phyloP scores from a whole-genome alignment of 1,284 basidiomycete species.

The Sutorius eximius region DNA sequence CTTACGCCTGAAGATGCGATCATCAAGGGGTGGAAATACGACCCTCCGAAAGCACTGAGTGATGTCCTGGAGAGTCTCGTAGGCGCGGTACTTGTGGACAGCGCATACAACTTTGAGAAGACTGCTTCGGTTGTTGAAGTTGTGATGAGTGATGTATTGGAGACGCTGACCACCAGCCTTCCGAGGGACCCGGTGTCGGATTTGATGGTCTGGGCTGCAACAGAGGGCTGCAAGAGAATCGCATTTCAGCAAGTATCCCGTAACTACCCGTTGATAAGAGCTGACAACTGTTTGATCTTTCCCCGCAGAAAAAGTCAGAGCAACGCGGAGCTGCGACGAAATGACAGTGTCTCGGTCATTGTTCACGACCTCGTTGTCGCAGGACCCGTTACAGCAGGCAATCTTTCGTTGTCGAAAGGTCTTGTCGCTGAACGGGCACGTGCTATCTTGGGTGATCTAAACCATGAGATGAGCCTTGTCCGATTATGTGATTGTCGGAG shows the following conservation, averaged over 20 bases:
- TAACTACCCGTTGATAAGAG: background rate
- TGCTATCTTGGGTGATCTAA: slow-evolving; percentile 47
- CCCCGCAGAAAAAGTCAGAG: slow-evolving; percentile 49
- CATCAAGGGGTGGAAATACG: slow-evolving; percentile 70
- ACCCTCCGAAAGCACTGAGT: slow-evolving; percentile 78
- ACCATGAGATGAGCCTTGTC: slow-evolving; percentile 43
- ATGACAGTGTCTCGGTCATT: slow-evolving; percentile 53
- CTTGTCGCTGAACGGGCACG: slow-evolving; percentile 63
- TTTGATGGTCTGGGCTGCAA: slow-evolving; percentile 61
- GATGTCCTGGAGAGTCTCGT: slow-evolving; percentile 82
- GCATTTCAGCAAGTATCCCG: slow-evolving; percentile 43
- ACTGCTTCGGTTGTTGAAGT: slow-evolving; percentile 58
- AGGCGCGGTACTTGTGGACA: slow-evolving; percentile 83
- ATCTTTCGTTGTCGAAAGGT: slow-evolving; percentile 59
- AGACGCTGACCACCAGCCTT: slow-evolving; percentile 54
- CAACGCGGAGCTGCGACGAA: slow-evolving; percentile 41
- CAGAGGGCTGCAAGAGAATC: slow-evolving; percentile 52
- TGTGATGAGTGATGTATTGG: slow-evolving; percentile 63
- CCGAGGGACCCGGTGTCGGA: slow-evolving; percentile 67
- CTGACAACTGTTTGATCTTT: slow-evolving; percentile 12
- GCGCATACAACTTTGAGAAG: slow-evolving; percentile 67
- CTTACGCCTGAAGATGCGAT: slow-evolving; percentile 62
- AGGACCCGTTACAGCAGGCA: slow-evolving; percentile 58
- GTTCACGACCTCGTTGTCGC: slow-evolving; percentile 59
- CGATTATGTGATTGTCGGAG: slow-evolving; percentile 56